Base-by-base conservation (phyloP, 2,329 filamentous ascomycete species). In the Colletotrichum cordylinicola region DNA sequence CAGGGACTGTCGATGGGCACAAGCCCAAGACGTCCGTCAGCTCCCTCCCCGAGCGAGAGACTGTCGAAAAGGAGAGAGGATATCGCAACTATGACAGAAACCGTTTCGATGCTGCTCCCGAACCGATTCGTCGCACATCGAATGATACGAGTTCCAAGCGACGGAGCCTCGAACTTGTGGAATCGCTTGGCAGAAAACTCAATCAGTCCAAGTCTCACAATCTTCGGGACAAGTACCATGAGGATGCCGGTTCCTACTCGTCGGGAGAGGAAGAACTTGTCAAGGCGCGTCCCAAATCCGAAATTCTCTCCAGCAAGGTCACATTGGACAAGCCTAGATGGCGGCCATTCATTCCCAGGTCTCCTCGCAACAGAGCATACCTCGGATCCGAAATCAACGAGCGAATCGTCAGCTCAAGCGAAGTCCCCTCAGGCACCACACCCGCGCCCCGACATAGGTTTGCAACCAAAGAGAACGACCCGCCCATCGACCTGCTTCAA, bases 401-500 rank as follows among this genome's bases (percentile, higher is more conserved):
- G 33, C 79, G 80, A 27, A 81, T 84, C 29, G 79, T 82, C 65
- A 81, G 80, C 35, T 82, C 81, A 12, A 82, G 80, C 39, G 78
- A 78, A 9, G 78, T 79, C 4, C 68, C 78, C 12, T 74, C 78
- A n/a, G 76, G 80, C 31, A 77, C 75, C 9, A 78, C 81, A 2
- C 72, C 77, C 16, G 78, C 81, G 21, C 78, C 77, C 13, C 81
- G 81, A n/a, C 74, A 83, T 15, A 37, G 76, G 15, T 81, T 82
- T 37, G 66, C 78, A 15, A 64, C 31, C 43, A 76, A 66, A 21
- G 79, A 79, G 21, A 80, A 77, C n/a, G 82, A 84, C 8, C 80
- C 84, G 2, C 82, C 80, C 21, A 85, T 89, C 58, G 89, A 90
- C 75, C 82, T 90, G 4, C 74, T 90, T 8, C 83, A 86, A 62